phyloP scores from a whole-genome alignment of 2,329 filamentous ascomycete genomes.

The Orbilia quercus region DNA sequence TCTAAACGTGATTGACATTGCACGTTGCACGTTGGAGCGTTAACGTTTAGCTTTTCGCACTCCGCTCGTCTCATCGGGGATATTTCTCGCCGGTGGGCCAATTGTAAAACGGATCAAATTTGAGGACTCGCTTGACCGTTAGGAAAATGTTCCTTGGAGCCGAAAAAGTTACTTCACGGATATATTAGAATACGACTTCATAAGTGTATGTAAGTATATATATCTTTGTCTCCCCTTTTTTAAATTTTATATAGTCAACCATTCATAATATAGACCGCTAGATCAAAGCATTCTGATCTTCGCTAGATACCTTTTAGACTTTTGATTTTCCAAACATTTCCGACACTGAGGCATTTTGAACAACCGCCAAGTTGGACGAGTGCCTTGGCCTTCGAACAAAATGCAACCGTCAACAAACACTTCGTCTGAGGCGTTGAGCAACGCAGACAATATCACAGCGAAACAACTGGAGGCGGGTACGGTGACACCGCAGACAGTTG shows the following conservation, averaged over 20 bases:
- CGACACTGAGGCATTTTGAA: too few relatives aligned
- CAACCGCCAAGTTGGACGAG: too few relatives aligned
- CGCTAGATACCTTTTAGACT: background rate
- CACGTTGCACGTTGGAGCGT: constrained; percentile 1
- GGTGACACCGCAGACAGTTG: constrained; percentile 26
- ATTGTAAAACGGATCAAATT: constrained; percentile 16
- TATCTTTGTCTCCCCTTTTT: too few relatives aligned
- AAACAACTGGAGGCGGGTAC: constrained; percentile 40
- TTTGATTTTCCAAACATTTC: too few relatives aligned
- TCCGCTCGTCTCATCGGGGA: constrained; percentile 29
- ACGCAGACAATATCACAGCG: constrained; percentile 33
- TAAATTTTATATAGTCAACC: too few relatives aligned
- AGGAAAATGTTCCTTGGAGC: constrained; percentile 24
- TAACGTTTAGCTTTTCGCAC: too few relatives aligned
- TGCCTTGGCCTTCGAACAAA: constrained; percentile 6
- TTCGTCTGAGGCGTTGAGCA: constrained; percentile 45
- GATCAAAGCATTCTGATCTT: too few relatives aligned
- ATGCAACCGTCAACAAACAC: constrained; percentile 45
- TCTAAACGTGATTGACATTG: too few relatives aligned
- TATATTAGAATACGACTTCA: constrained; percentile 1
- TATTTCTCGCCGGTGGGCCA: constrained; percentile 39
- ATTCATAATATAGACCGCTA: too few relatives aligned
- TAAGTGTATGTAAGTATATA: too few relatives aligned
- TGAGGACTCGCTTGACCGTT: constrained; percentile 20
- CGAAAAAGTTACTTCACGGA: constrained; percentile 16